Conservation (phyloP, 352 stramenopile species). For the Thraustochytrium striatum region DNA sequence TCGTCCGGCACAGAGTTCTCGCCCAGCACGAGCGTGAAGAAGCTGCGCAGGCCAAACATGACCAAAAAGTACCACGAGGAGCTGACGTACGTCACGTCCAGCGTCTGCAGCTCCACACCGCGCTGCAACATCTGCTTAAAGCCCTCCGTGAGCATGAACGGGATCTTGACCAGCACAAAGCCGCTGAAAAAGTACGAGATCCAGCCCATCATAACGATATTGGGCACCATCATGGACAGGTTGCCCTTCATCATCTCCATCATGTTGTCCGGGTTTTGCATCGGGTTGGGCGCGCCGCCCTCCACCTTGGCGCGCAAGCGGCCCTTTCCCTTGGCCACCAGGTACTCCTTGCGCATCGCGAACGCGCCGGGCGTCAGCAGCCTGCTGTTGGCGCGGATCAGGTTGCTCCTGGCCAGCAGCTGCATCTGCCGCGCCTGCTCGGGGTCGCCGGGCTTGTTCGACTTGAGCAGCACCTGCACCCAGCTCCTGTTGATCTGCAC, state of each 20-base stretch:
- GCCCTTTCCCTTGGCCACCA: constrained; percentile 63
- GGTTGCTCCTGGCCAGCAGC: constrained; percentile 50
- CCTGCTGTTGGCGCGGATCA: constrained; percentile 72
- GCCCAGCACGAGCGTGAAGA: constrained; percentile 91
- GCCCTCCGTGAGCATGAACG: constrained; percentile 92
- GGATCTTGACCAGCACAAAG: constrained; percentile 95
- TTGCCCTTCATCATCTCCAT: constrained; percentile 98
- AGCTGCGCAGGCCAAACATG: constrained; percentile 94
- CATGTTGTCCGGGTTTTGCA: constrained; percentile 92
- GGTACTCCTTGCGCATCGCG: constrained; percentile 72
- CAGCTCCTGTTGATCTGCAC: constrained; percentile 27
- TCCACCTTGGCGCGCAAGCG: constrained; percentile 65
- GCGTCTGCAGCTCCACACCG: constrained; percentile 88
- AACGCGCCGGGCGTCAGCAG: constrained; percentile 76
- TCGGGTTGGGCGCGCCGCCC: constrained; percentile 63
- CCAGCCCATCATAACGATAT: constrained; percentile 92
- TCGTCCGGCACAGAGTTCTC: constrained; percentile 80
- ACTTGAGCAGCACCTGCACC: constrained; percentile 59
- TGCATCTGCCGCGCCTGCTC: constrained; percentile 56
- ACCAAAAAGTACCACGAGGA: constrained; percentile 98
- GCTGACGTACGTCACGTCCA: constrained; percentile 96
- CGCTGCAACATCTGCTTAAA: constrained; percentile 95
- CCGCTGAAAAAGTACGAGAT: constrained; percentile 97
- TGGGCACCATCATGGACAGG: constrained; percentile 77
- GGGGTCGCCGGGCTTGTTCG: constrained; percentile 57